Evolutionary conservation across 176 grass and related monocot genomes (phyloP), one percentile per base, ranked within the genome.

Genomic region (Oryza meyeriana): DNA sequence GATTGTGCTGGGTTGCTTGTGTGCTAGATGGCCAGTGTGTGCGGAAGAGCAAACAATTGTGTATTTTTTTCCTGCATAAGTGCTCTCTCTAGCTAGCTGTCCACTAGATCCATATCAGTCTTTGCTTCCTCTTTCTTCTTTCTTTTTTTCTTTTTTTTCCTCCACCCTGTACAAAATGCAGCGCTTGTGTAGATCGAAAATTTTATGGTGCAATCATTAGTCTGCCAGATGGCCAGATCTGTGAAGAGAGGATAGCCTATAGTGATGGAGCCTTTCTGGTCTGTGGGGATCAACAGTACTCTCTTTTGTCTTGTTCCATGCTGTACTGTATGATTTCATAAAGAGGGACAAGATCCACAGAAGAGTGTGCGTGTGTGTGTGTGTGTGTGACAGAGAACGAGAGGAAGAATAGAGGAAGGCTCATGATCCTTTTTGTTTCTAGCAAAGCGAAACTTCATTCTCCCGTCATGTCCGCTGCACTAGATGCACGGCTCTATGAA

Each of bases 141-240:
- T 16, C 39, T 10, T 20, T 67, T 66, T 24, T 27, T 62, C 33
- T 80, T 41, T 13, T 61, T 26, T 76, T 26, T 57, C 75, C 31
- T 80, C 79, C 62, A 75, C 73, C 89, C 84, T 87, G 86, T 94
- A 89, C 83, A 94, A 89, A 93, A 66, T 75, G 89, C 55, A 59
- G 55, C 8, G 55, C 39, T 58, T 84, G 71, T 70, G 79, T 86
- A 85, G 89, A 76, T 81, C 86, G 83, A 71, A 57, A 75, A 84
- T 91, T 91, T 63, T 63, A 94, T 87, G 79, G 86, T 61, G 79
- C 82, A 71, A 88, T 85, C 85, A 94, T 94, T 82, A 70, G 85
- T 50, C 65, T 79, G 83, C 73, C 79, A 86, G 66, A 64, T 67
- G 83, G 47, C 83, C 83, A 90, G 88, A 90, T 90, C 79, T 78